phyloP scores from a whole-genome alignment of 192 early-diverging fungal genomes.

The Rhizoclosmatium sp. region DNA sequence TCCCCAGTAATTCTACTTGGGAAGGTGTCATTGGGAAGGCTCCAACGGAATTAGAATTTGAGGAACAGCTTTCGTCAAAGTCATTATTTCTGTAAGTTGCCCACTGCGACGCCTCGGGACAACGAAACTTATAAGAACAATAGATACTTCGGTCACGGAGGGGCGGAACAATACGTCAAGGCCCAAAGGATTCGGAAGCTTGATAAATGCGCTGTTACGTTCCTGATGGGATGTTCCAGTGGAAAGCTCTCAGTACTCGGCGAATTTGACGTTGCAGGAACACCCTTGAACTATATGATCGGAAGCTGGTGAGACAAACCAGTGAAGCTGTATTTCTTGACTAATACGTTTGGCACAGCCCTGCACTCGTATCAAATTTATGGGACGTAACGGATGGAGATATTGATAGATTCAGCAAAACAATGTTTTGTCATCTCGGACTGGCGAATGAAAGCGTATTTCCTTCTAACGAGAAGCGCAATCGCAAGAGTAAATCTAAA shows the following conservation, averaged over 20 bases:
- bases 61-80: constrained; percentile 60
- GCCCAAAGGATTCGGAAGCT: constrained; percentile 72
- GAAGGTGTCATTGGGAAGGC: constrained; percentile 70
- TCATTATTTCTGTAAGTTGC: constrained; percentile 69
- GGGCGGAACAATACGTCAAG: constrained; percentile 83
- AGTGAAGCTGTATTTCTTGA: too few relatives aligned
- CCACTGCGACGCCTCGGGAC: neutral
- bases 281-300: constrained; percentile 83
- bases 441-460: constrained; percentile 44
- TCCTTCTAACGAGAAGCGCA: neutral
- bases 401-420: constrained; percentile 87
- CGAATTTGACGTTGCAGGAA: constrained; percentile 90
- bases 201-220: constrained; percentile 73
- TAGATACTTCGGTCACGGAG: constrained; percentile 95
- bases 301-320: constrained; percentile 71
- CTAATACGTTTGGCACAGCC: constrained; percentile 49
- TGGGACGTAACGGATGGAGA: constrained; percentile 99
- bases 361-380: constrained; percentile 88
- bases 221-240: constrained; percentile 96
- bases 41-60: constrained; percentile 74
- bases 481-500: neutral
- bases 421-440: constrained; percentile 77
- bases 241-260: constrained; percentile 76
- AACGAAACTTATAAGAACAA: neutral
- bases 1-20: constrained; percentile 62